Base-by-base conservation (phyloP, 164 flowering plant species). In the Macadamia integrifolia region DNA sequence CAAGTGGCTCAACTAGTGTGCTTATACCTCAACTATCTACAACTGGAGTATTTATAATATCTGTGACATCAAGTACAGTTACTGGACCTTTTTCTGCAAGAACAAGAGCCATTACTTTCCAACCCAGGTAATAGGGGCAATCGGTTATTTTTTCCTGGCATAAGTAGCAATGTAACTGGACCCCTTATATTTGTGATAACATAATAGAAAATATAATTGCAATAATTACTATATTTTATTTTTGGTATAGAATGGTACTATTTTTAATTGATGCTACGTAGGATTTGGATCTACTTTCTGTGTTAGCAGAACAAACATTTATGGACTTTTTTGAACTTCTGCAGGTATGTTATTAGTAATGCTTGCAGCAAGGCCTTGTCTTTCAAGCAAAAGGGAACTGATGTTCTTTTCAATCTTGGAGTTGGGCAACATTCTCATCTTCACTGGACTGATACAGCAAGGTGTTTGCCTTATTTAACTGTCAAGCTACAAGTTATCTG, bases 351-450 rank as follows among this genome's bases (percentile, higher is more conserved):
- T 64, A 87, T 94, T 43, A 83, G 97, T 71, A 94, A 94, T 80
- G 93, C 98, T 53, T 89, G 97, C 81, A 78, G 85, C 80, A 89
- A 79, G 77, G 84, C 81, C 40, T 60, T 94, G 28, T 86, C 78
- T 69, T 94, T 80, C 78, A 89, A 87, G 83, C 99, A 94, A 79
- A 92, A 89, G 75, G 98, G 97, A 71, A 88, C 93, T 60, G 89
- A 87, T 69, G 58, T 70, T 60, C 62, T 80, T 56, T 81, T 69
- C 71, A 78, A 70, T 60, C 74, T 94, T 78, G 82, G 80, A 10
- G 55, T 81, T 53, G 96, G 93, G 61, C 79, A 82, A 64, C 97
- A 92, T 79, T 80, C 89, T 61, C 87, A 89, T 78, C 92, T 94
- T 75, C 90, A 86, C 60, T 90, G 95, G 93, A 75, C 82, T 50